Evolutionary conservation across 73 alveolate genomes (phyloP).

Genomic region (Durusdinium trenchii): DNA sequence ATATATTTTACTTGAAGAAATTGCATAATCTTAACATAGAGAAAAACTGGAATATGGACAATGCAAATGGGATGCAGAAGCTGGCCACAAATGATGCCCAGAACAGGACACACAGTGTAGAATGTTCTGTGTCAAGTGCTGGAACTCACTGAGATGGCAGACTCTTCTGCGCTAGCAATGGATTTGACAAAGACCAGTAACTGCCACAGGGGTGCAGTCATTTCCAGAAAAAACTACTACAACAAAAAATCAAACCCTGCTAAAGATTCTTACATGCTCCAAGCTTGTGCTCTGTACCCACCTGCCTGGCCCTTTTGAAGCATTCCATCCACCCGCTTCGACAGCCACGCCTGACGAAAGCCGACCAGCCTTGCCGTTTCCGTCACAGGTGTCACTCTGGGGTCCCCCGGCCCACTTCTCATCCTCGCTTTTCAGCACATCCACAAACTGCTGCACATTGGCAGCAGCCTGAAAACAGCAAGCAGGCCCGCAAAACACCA

Average conservation of each 20-base stretch:
- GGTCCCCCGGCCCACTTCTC: constrained; percentile 97
- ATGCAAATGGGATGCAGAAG: too few relatives aligned
- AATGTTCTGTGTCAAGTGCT: too few relatives aligned
- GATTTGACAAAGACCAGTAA: constrained; percentile 97
- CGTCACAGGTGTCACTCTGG: neutral
- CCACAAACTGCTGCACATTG: constrained; percentile 96
- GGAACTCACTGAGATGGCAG: neutral
- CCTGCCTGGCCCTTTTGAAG: constrained; percentile 97
- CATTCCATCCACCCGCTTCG: constrained; percentile 97
- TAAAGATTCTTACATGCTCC: neutral
- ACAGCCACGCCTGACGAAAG: constrained; percentile 96
- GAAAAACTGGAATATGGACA: too few relatives aligned
- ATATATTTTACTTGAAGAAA: too few relatives aligned
- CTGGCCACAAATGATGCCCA: too few relatives aligned
- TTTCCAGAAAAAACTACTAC: neutral
- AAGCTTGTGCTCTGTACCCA: neutral
- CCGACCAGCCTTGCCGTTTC: neutral
- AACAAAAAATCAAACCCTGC: neutral
- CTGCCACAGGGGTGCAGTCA: constrained; percentile 48
- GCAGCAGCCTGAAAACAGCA: constrained; percentile 73
- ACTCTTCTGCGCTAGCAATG: constrained; percentile 91
- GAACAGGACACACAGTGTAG: too few relatives aligned
- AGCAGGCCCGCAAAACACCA: neutral
- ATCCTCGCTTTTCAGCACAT: constrained; percentile 98
- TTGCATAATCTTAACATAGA: too few relatives aligned